Evolutionary conservation across 2,329 filamentous ascomycete species (phyloP).

Genomic region (Cladorrhinum sp.): DNA sequence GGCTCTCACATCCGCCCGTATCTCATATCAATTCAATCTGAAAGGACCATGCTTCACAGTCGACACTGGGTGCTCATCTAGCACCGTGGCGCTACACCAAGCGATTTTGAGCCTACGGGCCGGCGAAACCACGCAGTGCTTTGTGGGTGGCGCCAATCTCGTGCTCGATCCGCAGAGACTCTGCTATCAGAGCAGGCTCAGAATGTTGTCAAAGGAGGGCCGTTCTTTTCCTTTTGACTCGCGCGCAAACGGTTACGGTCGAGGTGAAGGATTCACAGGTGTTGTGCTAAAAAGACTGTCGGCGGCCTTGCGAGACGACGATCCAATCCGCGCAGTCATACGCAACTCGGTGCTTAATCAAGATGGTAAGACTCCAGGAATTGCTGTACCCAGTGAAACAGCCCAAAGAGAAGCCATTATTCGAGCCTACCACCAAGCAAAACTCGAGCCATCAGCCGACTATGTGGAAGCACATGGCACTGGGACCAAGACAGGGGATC

Average conservation of each 20-base stretch:
- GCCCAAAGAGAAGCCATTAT: constrained; percentile 51
- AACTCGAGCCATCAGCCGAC: constrained; percentile 31
- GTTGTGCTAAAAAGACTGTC: constrained; percentile 47
- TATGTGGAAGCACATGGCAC: constrained; percentile 34
- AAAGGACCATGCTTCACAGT: constrained; percentile 29
- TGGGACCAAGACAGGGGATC: constrained; percentile 41
- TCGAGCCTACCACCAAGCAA: constrained; percentile 39
- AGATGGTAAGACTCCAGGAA: constrained; percentile 46
- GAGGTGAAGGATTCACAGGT: constrained; percentile 43
- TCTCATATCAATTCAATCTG: constrained; percentile 36
- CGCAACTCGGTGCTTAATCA: constrained; percentile 42
- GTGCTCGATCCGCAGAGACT: no score
- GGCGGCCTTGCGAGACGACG: constrained; percentile 45
- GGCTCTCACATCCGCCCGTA: constrained; percentile 50
- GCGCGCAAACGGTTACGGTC: constrained; percentile 47
- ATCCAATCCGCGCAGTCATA: constrained; percentile 51
- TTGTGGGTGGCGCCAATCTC: constrained; percentile 30
- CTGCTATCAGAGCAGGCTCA: no score
- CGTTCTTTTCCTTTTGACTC: no score
- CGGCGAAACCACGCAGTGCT: constrained; percentile 28
- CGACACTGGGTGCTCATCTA: constrained; percentile 32
- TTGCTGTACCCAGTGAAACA: constrained; percentile 59
- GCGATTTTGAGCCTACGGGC: constrained; percentile 27
- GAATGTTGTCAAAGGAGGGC: no score
- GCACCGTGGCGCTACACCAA: constrained; percentile 28